A percentile compares a stretch with the other conserved stretches of the same genome.
Conservation (phyloP, 2,329 filamentous ascomycete species). For the Paramyrothecium roridum region DNA sequence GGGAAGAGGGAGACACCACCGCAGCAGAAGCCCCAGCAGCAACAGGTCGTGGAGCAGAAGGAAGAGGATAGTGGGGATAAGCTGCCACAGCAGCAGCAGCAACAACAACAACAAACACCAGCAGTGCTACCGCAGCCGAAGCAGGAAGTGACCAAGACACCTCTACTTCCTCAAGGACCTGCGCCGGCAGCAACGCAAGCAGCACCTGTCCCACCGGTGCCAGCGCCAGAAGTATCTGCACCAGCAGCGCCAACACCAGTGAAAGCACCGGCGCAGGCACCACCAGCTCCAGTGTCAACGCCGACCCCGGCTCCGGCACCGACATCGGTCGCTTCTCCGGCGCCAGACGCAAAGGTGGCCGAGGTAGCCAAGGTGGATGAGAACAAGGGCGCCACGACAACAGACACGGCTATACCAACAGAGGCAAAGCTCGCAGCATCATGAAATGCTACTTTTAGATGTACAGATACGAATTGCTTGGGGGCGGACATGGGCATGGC, state of each 20-base stretch:
- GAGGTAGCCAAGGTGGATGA: too few species aligned
- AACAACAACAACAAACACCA: too few species aligned
- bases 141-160: neutral
- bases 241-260: too few species aligned
- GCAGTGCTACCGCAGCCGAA: too few species aligned
- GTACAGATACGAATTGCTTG: too few species aligned
- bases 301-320: slow-evolving; percentile 4
- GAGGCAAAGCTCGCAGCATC: neutral
- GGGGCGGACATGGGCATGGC: too few species aligned
- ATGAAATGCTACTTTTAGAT: too few species aligned
- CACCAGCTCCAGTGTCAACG: slow-evolving; percentile 4
- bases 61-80: neutral
- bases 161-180: neutral
- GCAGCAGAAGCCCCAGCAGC: slow-evolving; percentile 2
- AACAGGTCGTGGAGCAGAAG: slow-evolving; percentile 1
- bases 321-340: neutral
- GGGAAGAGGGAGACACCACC: slow-evolving; percentile 17
- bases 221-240: too few species aligned
- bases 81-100: neutral
- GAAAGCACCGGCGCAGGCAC: neutral
- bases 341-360: neutral
- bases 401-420: neutral
- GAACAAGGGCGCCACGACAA: too few species aligned
- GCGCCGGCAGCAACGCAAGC: slow-evolving; percentile 1
- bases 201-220: neutral